Evolutionary conservation across 305 asterid genomes (phyloP).

Genomic region (Solanum aculeatissimum): DNA sequence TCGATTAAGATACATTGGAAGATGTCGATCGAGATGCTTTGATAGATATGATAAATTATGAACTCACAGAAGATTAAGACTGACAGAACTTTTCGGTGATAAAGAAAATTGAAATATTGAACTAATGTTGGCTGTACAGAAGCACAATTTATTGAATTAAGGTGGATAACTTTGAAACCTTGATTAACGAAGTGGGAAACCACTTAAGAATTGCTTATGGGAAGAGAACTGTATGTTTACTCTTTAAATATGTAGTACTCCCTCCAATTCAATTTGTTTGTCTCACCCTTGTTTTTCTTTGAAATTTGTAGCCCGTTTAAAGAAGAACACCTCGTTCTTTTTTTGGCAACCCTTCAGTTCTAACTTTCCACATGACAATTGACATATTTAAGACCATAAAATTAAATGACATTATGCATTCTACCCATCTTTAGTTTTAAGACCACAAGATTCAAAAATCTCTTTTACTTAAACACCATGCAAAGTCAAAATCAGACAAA

Average conservation of each 20-base stretch:
- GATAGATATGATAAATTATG: background rate
- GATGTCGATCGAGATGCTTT: background rate
- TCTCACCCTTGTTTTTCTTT: background rate
- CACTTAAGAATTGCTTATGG: background rate
- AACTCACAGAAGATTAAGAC: background rate
- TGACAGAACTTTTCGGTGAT: background rate
- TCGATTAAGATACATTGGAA: background rate
- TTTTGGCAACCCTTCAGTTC: background rate
- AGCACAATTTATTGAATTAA: background rate
- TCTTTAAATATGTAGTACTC: background rate
- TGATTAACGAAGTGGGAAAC: background rate
- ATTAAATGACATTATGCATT: background rate
- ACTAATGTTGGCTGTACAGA: background rate
- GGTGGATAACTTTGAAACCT: background rate
- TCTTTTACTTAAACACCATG: background rate
- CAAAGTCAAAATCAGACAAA: background rate
- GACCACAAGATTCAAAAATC: background rate
- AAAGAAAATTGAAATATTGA: background rate
- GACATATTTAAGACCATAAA: background rate
- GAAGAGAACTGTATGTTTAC: background rate
- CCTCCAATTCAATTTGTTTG: background rate
- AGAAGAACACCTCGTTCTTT: background rate
- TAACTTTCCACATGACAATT: background rate
- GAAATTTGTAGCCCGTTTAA: background rate
- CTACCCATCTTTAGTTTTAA: background rate